Base-by-base conservation (phyloP, 1,284 basidiomycete genomes). In the Cryptococcus sp. region DNA sequence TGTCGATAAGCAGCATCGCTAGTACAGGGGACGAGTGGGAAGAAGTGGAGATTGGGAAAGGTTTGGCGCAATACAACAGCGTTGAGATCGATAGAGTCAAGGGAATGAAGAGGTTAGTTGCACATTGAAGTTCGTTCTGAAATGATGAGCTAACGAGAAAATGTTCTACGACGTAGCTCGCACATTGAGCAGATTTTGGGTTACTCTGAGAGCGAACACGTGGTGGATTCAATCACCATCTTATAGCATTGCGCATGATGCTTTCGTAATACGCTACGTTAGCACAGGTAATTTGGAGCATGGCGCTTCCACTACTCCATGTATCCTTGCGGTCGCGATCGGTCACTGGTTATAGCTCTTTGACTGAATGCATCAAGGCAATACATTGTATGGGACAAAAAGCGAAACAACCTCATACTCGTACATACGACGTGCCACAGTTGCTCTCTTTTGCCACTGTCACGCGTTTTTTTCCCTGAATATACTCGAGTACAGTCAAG, bases 151-250 rank as follows among this genome's bases (percentile, higher is more conserved):
- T 57, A 38, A 59, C 44, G 5, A 22, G 37, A 51, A 37, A 46
- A 40, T 37, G 23, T 17, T 37, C 10, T 15, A 3, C 19, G 4
- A 15, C 49, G 5, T 71, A 95, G 94, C 68, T 87, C 91, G 0
- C 84, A 90, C 58, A 88, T 98, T 45, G 81, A 87, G 16, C 85
- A 87, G 62, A 73, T 93, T 10, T 79, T 99, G 41, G 95, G 93
- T 0, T 97, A 97, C 76, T 90, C 89, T 19, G 95, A 98, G 73
- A 91, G 91, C 38, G 93, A 97, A 72, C 93, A 98, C 79, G 91
- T 98, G 39, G 94, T 96, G 4, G 95, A 98, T 70, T 90, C 91
- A 67, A 87, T 95, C 66, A 73, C 70, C 15, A 69, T 77, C 13
- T 62, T 75, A 38, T 70, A 55, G 46, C 29, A 34, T 34, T 34